These are phyloP conservation scores for Hanseniaspora singularis DNA, from an alignment of 805 yeast genomes.

Conservation along the genomic window DNA sequence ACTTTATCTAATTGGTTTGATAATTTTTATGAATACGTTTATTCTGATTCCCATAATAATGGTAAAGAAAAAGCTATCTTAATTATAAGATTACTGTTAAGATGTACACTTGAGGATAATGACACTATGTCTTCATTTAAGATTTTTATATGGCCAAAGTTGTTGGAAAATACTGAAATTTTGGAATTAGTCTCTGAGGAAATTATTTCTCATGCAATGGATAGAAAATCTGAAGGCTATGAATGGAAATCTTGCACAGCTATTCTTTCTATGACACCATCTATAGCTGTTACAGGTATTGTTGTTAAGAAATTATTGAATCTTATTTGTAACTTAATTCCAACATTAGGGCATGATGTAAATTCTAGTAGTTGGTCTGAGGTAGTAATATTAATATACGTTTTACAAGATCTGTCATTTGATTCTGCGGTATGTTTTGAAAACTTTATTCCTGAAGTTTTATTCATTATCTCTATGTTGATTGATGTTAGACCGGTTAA, in stretches of 20 bases:
- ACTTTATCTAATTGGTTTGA: constrained; percentile 59
- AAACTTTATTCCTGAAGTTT: constrained; percentile 57
- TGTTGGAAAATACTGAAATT: constrained; percentile 51
- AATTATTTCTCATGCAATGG: constrained; percentile 59
- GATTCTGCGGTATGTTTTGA: constrained; percentile 53
- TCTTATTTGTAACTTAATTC: constrained; percentile 41
- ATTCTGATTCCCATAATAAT: constrained; percentile 38
- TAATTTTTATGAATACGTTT: constrained; percentile 50
- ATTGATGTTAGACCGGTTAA: constrained; percentile 41
- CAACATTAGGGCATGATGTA: constrained; percentile 32
- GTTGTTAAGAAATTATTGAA: constrained; percentile 46
- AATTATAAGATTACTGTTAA: constrained; percentile 50
- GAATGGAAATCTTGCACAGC: constrained; percentile 54
- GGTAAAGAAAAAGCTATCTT: constrained; percentile 53
- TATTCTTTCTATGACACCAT: constrained; percentile 52
- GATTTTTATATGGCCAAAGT: constrained; percentile 52
- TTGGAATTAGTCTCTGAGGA: constrained; percentile 55
- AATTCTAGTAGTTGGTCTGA: constrained; percentile 55
- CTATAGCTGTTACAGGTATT: constrained; percentile 59
- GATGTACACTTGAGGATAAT: constrained; percentile 40
- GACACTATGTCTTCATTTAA: constrained; percentile 43
- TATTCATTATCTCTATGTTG: constrained; percentile 52
- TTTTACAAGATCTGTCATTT: constrained; percentile 55
- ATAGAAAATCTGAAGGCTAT: constrained; percentile 62
- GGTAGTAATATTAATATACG: constrained; percentile 51